Base-by-base conservation (phyloP, 148 eudicot genomes). In the Dysphania ambrosioides region DNA sequence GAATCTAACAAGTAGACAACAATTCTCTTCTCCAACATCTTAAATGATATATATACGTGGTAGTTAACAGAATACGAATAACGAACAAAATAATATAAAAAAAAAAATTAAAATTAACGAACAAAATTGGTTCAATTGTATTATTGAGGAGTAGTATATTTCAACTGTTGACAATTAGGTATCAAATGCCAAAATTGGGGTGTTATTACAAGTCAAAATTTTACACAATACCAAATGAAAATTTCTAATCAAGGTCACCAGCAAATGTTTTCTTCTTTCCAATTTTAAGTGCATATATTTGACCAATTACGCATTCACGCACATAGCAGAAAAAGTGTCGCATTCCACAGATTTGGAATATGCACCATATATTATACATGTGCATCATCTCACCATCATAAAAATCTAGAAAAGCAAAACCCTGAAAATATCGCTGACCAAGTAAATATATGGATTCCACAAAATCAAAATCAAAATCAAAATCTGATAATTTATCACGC, bases 331-430 rank as follows among this genome's bases (percentile, higher is more conserved):
- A 60, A 12, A 57, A 4, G 6, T 27, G 64, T 34, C 41, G 21
- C 67, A 63, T 18, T 63, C 41, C 64, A 5, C 19, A 5, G 67
- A 63, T 19, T 63, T 63, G 24, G 67, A 63, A 63, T 63, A 63
- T 32, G 41, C 34, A 63, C 67, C 66, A 15, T 62, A 60, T 13
- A 29, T 60, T 29, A 29, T 29, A 13, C 13, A 49, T 49, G 16
- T 49, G 18, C 55, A 49, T 49, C 4, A 2, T 49, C 13, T 42
- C 21, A 49, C 3, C 23, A 49, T 21, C 55, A 49, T 12, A 49
- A 49, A 49, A 49, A 49, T 13, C 19, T 13, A 49, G 16, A 42
- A 3, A 42, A 42, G 49, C 49, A 42, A 42, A 42, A 12, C 49
- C 49, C 21, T 5, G 6, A 53, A 19, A 53, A 35, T 32, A 63